Evolutionary conservation across 768 basidiomycete species (phyloP).

Genomic region (Kondoa subrosea): DNA sequence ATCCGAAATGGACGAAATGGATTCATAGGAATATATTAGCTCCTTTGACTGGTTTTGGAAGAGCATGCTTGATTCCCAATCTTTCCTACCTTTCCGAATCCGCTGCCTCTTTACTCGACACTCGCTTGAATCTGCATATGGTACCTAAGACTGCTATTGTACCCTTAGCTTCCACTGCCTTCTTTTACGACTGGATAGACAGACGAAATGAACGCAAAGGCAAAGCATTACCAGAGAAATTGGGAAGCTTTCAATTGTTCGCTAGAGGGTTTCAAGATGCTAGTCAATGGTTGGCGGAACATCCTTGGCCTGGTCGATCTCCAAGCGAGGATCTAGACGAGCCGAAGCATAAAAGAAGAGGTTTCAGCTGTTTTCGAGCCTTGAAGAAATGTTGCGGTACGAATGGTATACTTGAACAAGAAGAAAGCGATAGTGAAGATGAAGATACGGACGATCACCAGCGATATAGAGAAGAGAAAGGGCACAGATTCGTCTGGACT

Average conservation of each 20-base stretch:
- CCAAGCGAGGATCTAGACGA: neutral
- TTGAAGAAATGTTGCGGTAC: conserved; percentile 48
- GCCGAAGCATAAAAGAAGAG: neutral
- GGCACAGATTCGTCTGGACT: conserved; percentile 58
- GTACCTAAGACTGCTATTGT: conserved; percentile 75
- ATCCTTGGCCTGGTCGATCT: conserved; percentile 87
- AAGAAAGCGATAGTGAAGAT: conserved; percentile 50
- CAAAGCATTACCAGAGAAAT: conserved; percentile 66
- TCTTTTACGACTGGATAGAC: conserved; percentile 86
- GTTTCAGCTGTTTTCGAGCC: conserved; percentile 11
- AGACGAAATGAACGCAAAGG: conserved; percentile 50
- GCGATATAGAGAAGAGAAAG: neutral
- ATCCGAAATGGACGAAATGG: conserved; percentile 46
- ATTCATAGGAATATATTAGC: conserved; percentile 33
- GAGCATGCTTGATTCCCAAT: conserved; percentile 71
- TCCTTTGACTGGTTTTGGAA: conserved; percentile 40
- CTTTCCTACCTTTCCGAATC: conserved; percentile 79
- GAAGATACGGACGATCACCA: conserved; percentile 29
- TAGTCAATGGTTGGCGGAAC: conserved; percentile 64
- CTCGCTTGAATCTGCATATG: conserved; percentile 54
- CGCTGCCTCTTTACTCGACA: conserved; percentile 67
- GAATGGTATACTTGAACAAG: conserved; percentile 53
- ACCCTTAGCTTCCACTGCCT: conserved; percentile 67
- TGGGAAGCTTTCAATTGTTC: conserved; percentile 80
- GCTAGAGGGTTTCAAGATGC: conserved; percentile 75